Evolutionary conservation across 2,329 filamentous ascomycete species (phyloP).

Genomic region (Penicillium occitanis): DNA sequence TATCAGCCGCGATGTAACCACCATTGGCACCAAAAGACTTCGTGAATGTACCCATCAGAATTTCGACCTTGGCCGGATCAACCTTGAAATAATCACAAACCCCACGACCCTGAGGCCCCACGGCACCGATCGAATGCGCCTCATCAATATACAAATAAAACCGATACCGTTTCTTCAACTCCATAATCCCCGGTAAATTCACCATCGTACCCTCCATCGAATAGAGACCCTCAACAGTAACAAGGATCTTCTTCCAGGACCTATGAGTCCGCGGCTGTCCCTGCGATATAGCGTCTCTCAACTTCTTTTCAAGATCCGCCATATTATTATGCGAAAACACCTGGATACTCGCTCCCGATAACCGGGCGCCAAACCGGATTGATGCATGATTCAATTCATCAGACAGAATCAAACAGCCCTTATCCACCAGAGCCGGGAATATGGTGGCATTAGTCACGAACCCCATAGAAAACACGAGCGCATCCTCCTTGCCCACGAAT

Average conservation of each 20-base stretch:
- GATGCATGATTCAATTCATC: constrained; percentile 96
- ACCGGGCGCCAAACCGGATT: constrained; percentile 85
- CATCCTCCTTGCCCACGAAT: constrained; percentile 86
- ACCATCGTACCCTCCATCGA: constrained; percentile 99
- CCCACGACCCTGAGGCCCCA: constrained; percentile 83
- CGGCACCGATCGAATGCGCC: constrained; percentile 87
- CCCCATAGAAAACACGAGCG: constrained; percentile 97
- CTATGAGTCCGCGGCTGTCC: constrained; percentile 92
- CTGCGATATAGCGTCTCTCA: constrained; percentile 88
- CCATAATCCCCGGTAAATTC: constrained; percentile 79
- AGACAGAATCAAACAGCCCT: constrained; percentile 87
- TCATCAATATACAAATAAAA: constrained; percentile 93
- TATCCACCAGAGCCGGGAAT: constrained; percentile 85
- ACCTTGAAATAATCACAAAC: constrained; percentile 95
- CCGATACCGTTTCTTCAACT: constrained; percentile 89
- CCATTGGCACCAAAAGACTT: constrained; percentile 97
- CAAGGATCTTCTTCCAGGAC: constrained; percentile 96
- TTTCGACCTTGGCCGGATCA: constrained; percentile 79
- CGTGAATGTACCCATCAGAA: constrained; percentile 94
- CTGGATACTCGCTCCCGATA: constrained; percentile 86
- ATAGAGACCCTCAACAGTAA: constrained; percentile 91
- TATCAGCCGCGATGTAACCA: constrained; percentile 87
- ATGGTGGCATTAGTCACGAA: constrained; percentile 93
- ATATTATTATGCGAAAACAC: constrained; percentile 98
- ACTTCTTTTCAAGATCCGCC: constrained; percentile 73